Evolutionary conservation across 2,329 filamentous ascomycete species (phyloP).

Genomic region (Fusarium phyllophilum): DNA sequence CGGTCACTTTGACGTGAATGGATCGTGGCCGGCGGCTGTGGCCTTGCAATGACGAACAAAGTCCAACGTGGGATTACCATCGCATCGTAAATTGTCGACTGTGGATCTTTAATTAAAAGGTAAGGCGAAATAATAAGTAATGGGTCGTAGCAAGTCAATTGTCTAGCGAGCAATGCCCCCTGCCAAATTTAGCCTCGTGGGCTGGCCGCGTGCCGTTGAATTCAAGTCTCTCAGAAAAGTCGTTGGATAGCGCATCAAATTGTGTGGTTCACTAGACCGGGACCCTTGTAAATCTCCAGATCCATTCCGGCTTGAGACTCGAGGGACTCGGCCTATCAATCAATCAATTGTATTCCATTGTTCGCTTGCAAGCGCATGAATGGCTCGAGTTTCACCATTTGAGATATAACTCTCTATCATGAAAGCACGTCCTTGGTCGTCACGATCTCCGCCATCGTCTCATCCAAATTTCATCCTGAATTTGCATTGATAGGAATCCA

Average conservation of each 20-base stretch:
- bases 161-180: constrained; percentile 37
- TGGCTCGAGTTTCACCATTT: constrained; percentile 26
- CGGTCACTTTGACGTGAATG: constrained; percentile 36
- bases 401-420: constrained; percentile 20
- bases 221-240: constrained; percentile 34
- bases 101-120: constrained; percentile 32
- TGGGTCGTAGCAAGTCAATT: constrained; percentile 33
- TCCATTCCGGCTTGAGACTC: constrained; percentile 30
- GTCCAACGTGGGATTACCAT: constrained; percentile 26
- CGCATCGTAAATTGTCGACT: constrained; percentile 8
- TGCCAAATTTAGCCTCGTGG: constrained; percentile 45
- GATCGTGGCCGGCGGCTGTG: constrained; percentile 33
- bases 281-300: constrained; percentile 40
- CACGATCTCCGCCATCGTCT: constrained; percentile 21
- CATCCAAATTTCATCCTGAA: constrained; percentile 32
- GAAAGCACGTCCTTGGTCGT: constrained; percentile 19
- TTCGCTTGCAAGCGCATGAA: constrained; percentile 24
- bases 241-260: constrained; percentile 38
- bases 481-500: constrained; percentile 27
- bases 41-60: constrained; percentile 32
- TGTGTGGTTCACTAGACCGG: constrained; percentile 36
- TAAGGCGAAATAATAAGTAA: constrained; percentile 19
- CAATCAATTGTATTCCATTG: constrained; percentile 29
- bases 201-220: constrained; percentile 43
- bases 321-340: constrained; percentile 34